A percentile compares a stretch with the other conserved stretches of the same genome.
Evolutionary conservation across 371 early-diverging fungal genomes (phyloP).

Genomic region (Apophysomyces elegans): DNA sequence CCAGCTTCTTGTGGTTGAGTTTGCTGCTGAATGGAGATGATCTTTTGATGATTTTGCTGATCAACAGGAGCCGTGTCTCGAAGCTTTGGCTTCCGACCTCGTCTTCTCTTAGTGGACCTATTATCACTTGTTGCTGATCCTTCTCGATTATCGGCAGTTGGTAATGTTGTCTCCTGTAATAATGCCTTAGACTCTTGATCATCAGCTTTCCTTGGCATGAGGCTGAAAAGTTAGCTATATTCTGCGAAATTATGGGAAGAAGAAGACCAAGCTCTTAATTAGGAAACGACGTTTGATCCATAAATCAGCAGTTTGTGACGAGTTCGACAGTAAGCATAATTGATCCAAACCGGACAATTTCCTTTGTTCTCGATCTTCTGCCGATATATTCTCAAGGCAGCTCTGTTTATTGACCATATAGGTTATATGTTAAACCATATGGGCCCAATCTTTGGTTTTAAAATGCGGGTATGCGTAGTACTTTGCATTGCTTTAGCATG

Average conservation of each 20-base stretch:
- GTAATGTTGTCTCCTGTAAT: background rate
- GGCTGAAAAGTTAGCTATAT: background rate
- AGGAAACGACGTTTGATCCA: background rate
- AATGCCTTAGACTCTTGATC: background rate
- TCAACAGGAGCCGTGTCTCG: background rate
- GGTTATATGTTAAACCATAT: too few relatives aligned
- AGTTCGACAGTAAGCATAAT: too few relatives aligned
- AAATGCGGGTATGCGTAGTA: too few relatives aligned
- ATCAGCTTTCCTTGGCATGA: background rate
- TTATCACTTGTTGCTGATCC: background rate
- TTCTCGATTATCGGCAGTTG: background rate
- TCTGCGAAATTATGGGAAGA: background rate
- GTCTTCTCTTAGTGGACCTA: background rate
- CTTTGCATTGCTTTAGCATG: too few relatives aligned
- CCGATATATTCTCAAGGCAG: too few relatives aligned
- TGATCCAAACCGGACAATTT: too few relatives aligned
- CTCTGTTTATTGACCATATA: too few relatives aligned
- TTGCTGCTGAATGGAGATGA: constrained; percentile 1
- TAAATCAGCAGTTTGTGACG: too few relatives aligned
- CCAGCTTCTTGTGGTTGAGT: background rate
- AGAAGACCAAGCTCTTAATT: background rate
- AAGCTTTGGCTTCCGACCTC: background rate
- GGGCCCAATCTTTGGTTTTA: too few relatives aligned
- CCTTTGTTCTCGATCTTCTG: too few relatives aligned
- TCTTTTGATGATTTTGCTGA: constrained; percentile 11